Conservation (phyloP, 345 rosid species). For the Orychophragmus violaceus region DNA sequence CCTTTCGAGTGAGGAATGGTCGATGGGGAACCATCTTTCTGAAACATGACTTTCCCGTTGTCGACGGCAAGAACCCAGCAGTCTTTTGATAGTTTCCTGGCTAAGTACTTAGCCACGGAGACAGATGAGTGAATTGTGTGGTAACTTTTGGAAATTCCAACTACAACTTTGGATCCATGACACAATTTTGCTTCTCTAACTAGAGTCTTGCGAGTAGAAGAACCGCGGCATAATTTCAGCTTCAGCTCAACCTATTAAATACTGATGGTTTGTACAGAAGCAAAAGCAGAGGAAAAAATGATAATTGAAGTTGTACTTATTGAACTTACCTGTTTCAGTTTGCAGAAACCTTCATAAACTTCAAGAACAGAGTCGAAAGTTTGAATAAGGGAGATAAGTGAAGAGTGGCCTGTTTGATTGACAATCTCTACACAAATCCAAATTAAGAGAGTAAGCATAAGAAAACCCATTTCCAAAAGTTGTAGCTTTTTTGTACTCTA, state of each 20-base stretch:
- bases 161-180: conserved; percentile 53
- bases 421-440: conserved; percentile 35
- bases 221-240: conserved; percentile 72
- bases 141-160: conserved; percentile 46
- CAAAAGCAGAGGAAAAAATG: neutral
- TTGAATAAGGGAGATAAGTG: conserved; percentile 61
- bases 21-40: conserved; percentile 48
- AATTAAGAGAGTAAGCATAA: neutral
- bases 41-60: conserved; percentile 65
- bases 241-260: conserved; percentile 73
- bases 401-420: conserved; percentile 50
- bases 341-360: conserved; percentile 91
- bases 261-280: neutral
- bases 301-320: neutral
- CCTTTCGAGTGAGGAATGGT: conserved; percentile 38
- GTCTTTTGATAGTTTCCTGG: conserved; percentile 54
- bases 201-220: conserved; percentile 51
- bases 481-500: neutral
- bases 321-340: conserved; percentile 69
- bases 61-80: conserved; percentile 66
- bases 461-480: neutral
- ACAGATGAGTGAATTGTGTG: conserved; percentile 53
- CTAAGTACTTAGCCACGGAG: conserved; percentile 85
- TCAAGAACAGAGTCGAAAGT: conserved; percentile 72
- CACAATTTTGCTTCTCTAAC: conserved; percentile 69